phyloP scores from a whole-genome alignment of 129 eudicot genomes.

The Scalesia atractyloides region DNA sequence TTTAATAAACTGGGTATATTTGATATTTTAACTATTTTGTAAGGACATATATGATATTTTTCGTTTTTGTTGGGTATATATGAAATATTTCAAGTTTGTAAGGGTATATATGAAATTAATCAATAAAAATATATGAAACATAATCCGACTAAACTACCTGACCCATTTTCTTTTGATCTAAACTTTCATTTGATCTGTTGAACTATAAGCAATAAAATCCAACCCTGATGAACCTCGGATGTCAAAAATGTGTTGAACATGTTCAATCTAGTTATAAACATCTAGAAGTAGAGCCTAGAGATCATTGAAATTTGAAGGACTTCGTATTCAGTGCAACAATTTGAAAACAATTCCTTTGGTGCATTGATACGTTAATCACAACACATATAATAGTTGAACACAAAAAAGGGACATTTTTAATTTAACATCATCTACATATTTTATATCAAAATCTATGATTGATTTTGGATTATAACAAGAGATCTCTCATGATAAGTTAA shows the following conservation, averaged over 20 bases:
- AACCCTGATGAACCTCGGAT: not conserved
- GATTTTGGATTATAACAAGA: not conserved
- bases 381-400: not conserved
- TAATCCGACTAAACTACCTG: not conserved
- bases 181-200: not conserved
- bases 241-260: not conserved
- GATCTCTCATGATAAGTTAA: constrained; percentile 1
- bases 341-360: not conserved
- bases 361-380: constrained; percentile 11
- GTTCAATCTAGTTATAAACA: not conserved
- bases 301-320: not conserved
- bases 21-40: too few relatives aligned
- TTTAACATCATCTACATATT: not conserved
- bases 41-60: too few relatives aligned
- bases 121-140: not conserved
- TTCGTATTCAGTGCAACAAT: constrained; percentile 1
- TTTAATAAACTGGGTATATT: too few relatives aligned
- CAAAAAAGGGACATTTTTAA: not conserved
- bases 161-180: not conserved
- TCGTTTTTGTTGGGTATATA: too few relatives aligned
- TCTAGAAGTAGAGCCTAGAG: not conserved
- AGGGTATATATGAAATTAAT: too few relatives aligned
- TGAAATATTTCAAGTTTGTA: too few relatives aligned
- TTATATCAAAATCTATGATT: not conserved
- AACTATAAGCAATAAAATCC: not conserved